Evolutionary conservation across 495 filamentous ascomycete genomes (phyloP), one percentile per base, ranked within the genome.

Genomic region (Penicillium odoratum): DNA sequence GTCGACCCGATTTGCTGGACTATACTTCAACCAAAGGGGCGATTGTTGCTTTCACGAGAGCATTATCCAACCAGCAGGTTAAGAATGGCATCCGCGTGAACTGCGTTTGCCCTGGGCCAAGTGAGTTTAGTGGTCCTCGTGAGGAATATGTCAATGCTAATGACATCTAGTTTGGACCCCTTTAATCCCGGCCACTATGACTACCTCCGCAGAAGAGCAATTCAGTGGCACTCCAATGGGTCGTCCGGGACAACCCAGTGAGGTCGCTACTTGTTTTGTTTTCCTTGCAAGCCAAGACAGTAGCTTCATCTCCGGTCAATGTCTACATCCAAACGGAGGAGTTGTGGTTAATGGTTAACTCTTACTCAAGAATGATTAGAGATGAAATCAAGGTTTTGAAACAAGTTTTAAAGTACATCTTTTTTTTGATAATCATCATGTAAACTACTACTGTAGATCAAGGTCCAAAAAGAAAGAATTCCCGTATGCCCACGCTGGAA

Each of bases 281-380:
- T 88, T 88, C 60, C 60, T 87, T 56, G 84, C 84, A 0, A 79
- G 78, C 51, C 74, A 78, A 51, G 90, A 93, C 63, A 91, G 88
- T 65, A 86, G 84, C 48, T 83, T 81, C 42, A 84, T 89, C 21
- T 74, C 72, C 9, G 72, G 75, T 9, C 73, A 78, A 57, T 59
- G 69, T 34, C 76, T 91, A 56, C 87, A 90, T 69, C 87, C 86
- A 44, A 90, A 90, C 59, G 85, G 85, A 2, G 86, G 87, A 0
- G 76, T 78, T 21, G 67, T 88, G 16, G 78, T 89, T 5, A 85
- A 83, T 61, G 82, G 83, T 13, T 87, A 75, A 40, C 1, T 3
- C 33, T 36, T 1, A 8, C 33, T 36, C 26, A 28, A 21, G 21
- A 21, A 21, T 21, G 21, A 21, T 21, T 21, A 21, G 21, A 1